Evolutionary conservation across 768 basidiomycete species (phyloP).

Genomic region (Leccinum subtestaceum): DNA sequence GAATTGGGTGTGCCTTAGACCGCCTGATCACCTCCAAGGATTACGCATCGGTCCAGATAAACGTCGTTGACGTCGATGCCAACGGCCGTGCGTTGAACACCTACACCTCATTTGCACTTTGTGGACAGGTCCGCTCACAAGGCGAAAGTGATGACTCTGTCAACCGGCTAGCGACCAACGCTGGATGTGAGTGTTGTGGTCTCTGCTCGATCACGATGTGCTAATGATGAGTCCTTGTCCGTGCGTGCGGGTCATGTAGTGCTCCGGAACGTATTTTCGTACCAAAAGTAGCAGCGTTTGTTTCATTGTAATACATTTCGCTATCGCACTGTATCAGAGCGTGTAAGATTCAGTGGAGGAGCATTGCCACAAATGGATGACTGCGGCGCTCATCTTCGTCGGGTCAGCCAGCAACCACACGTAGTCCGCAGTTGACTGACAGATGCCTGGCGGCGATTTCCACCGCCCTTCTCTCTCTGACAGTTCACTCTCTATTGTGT

Average conservation of each 20-base stretch:
- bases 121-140: slow-evolving; percentile 89
- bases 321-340: background rate
- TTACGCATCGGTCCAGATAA: slow-evolving; percentile 97
- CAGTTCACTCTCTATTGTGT: slow-evolving; percentile 45
- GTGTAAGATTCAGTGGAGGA: background rate
- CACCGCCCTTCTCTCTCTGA: slow-evolving; percentile 39
- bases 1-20: slow-evolving; percentile 47
- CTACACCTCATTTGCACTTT: slow-evolving; percentile 90
- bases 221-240: slow-evolving; percentile 10
- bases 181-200: slow-evolving; percentile 71
- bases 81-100: slow-evolving; percentile 76
- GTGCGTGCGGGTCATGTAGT: slow-evolving; percentile 46
- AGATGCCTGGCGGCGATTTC: slow-evolving; percentile 11
- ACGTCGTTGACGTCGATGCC: slow-evolving; percentile 90
- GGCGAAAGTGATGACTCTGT: slow-evolving; percentile 96
- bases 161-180: slow-evolving; percentile 94
- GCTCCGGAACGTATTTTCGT: slow-evolving; percentile 94
- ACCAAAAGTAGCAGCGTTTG: slow-evolving; percentile 68
- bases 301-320: slow-evolving; percentile 18
- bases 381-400: slow-evolving; percentile 12
- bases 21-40: slow-evolving; percentile 99
- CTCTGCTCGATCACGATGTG: background rate
- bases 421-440: slow-evolving; percentile 8
- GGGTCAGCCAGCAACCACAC: background rate
- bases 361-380: slow-evolving; percentile 23